Evolutionary conservation across 1,284 basidiomycete genomes (phyloP).

Genomic region (Cutaneotrichosporon dermatis): DNA sequence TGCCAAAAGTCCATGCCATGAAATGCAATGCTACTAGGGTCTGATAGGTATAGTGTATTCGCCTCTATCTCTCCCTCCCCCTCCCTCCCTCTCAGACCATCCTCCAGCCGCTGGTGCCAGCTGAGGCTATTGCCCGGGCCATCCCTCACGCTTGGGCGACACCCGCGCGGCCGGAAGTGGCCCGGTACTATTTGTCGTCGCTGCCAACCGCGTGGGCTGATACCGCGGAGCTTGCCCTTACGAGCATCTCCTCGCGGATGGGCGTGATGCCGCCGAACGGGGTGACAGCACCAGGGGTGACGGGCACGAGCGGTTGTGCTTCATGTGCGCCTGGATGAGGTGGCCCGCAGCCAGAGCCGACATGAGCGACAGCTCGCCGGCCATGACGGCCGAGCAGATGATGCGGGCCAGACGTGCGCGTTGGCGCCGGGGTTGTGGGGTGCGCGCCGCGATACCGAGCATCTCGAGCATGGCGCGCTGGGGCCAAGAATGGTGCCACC

Average conservation of each 20-base stretch:
- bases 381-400: conserved; percentile 87
- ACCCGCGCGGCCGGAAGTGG: background rate
- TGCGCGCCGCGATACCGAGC: conserved; percentile 86
- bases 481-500: conserved; percentile 84
- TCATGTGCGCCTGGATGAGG: conserved; percentile 79
- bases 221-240: conserved; percentile 14
- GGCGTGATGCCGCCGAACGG: conserved; percentile 37
- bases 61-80: background rate
- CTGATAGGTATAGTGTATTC: background rate
- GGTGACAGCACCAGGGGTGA: conserved; percentile 42
- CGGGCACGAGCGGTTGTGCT: conserved; percentile 47
- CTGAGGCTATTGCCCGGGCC: conserved; percentile 12
- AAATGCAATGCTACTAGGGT: conserved; percentile 5
- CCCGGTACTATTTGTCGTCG: background rate
- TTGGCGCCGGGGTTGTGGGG: conserved; percentile 77
- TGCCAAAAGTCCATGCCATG: conserved; percentile 3
- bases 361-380: conserved; percentile 84
- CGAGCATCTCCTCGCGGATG: conserved; percentile 27
- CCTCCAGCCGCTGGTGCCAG: too few relatives aligned
- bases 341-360: conserved; percentile 87
- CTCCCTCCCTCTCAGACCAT: background rate
- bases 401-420: conserved; percentile 80
- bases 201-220: conserved; percentile 7
- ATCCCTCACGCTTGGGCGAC: conserved; percentile 10
- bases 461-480: conserved; percentile 87